Evolutionary conservation across 2,329 filamentous ascomycete species (phyloP), one percentile per base, ranked within the genome.

Genomic region (Colletotrichum tropicale): DNA sequence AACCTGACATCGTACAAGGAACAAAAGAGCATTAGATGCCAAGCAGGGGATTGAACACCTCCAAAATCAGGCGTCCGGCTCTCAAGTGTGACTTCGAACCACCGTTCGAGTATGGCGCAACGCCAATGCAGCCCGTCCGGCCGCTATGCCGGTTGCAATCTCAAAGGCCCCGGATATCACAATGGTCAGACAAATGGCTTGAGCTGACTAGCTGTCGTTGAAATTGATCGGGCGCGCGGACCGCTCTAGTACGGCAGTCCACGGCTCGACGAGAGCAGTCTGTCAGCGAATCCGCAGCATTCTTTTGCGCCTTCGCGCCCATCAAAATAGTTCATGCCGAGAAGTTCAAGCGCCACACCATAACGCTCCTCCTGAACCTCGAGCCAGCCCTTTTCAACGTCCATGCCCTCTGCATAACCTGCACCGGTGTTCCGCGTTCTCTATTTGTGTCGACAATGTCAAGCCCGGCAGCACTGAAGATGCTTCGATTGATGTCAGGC

Each of bases 111-210:
- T 65, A 24, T 68, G 58, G 74, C 70, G 64, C 74, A 52, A 32
- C 70, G 74, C 74, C 70, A 75, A 73, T 58, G 73, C 64, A 75
- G 62, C 73, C 62, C 43, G 73, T 38, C 64, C 64, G 64, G 62
- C 62, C 73, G 64, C 73, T 32, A 74, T 65, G 58, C 58, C 74
- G 70, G 58, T 74, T 76, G 74, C 58, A 76, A 76, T 76, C 55
- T 76, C 43, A 69, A 36, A 36, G 64, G n/a, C 64, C 65, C 70
- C 58, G 61, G 56, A 70, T 60, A 58, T 58, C 32, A 32, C 70
- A 60, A 76, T 76, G 74, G 74, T 69, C 74, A 74, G 74, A 76
- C 74, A 76, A 69, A 58, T 76, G 74, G 74, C 74, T 74, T 74
- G 26, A 58, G 36, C 64, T 69, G 74, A 66, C 70, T 76, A 69